Conservation (phyloP, 441 rosid genomes). For the Omphalea diandra region DNA sequence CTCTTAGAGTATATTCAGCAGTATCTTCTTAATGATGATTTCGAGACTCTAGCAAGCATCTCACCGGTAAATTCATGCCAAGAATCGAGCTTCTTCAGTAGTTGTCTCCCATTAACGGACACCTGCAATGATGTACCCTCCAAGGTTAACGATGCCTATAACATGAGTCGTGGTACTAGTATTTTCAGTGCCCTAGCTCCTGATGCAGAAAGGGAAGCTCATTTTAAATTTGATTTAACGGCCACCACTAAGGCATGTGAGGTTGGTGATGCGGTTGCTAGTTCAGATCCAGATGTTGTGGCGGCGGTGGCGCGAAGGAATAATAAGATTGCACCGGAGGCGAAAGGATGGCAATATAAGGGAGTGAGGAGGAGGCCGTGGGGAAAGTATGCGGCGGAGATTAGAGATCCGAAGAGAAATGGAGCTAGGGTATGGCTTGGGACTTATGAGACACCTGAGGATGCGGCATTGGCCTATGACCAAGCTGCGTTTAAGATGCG, state of each 20-base stretch:
- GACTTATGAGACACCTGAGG: no score
- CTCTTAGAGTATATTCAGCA: conserved; percentile 25
- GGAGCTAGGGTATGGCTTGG: no score
- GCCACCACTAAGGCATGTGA: background rate
- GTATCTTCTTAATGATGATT: conserved; percentile 27
- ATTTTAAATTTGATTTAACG: background rate
- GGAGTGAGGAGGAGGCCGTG: conserved; percentile 66
- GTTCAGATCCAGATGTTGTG: background rate
- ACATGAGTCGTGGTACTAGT: no score
- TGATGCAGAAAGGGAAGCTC: conserved; percentile 12
- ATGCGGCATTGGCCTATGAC: no score
- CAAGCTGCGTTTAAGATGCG: no score
- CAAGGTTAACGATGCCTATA: no score
- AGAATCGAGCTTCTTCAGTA: background rate
- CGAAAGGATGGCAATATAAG: conserved; percentile 22
- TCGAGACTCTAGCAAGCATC: background rate
- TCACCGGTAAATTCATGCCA: background rate
- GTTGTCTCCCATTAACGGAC: background rate
- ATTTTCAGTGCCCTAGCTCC: background rate
- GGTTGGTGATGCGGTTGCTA: background rate
- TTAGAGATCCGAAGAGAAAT: no score
- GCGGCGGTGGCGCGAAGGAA: background rate
- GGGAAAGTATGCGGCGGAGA: conserved; percentile 71
- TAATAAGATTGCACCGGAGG: background rate
- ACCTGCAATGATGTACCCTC: background rate